A percentile compares a stretch with the other conserved stretches of the same genome.
These are phyloP conservation scores for Atractiella rhizophila DNA, from an alignment of 768 basidiomycete species.

Conservation along the genomic window DNA sequence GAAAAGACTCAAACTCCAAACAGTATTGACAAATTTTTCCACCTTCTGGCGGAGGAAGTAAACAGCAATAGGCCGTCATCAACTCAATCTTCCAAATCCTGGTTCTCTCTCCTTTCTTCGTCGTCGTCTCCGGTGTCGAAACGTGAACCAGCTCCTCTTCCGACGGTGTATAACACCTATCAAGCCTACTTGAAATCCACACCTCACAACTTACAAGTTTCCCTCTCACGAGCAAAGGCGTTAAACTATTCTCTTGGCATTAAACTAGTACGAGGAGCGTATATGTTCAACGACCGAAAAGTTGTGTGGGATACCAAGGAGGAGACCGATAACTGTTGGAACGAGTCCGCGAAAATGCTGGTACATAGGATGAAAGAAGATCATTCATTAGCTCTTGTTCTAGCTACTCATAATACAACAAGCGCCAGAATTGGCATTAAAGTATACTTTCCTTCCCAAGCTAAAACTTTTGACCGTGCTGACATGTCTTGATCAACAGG, in stretches of 20 bases:
- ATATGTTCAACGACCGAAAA: conserved; percentile 14
- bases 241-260: conserved; percentile 16
- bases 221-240: conserved; percentile 11
- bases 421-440: too few relatives aligned
- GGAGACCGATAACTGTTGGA: conserved; percentile 17
- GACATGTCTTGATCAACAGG: too few relatives aligned
- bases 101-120: neutral
- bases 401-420: too few relatives aligned
- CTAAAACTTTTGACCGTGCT: too few relatives aligned
- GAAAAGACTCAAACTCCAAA: neutral
- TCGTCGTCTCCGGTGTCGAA: too few relatives aligned
- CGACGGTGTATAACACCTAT: conserved; percentile 11
- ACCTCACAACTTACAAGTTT: conserved; percentile 7
- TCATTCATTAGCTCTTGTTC: too few relatives aligned
- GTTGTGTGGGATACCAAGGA: conserved; percentile 15
- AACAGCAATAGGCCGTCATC: conserved; percentile 12
- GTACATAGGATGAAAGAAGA: conserved; percentile 11
- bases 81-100: neutral
- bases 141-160: too few relatives aligned
- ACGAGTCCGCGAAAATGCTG: conserved; percentile 11
- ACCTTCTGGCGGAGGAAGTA: conserved; percentile 14
- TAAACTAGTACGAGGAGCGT: conserved; percentile 19
- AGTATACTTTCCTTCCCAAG: too few relatives aligned
- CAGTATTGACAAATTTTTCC: conserved; percentile 15
- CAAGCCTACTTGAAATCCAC: conserved; percentile 13